A percentile compares a stretch with the other conserved stretches of the same genome.
These are phyloP conservation scores for Leucosporidium yakuticum DNA, from an alignment of 768 basidiomycete genomes.

Conservation along the genomic window DNA sequence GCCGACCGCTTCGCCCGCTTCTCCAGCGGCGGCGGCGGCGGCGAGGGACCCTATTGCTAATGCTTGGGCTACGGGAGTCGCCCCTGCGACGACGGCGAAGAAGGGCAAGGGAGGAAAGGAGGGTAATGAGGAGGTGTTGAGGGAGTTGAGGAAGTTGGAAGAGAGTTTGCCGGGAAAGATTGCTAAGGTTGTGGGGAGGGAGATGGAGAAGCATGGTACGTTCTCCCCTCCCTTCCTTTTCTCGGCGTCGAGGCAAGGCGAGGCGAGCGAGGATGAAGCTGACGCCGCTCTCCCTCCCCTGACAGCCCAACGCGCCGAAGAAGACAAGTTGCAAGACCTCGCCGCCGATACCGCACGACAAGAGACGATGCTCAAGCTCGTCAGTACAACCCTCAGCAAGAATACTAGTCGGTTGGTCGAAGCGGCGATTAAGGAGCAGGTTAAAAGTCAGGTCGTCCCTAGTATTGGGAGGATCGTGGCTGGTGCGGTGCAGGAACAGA, in stretches of 20 bases:
- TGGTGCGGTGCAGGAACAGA: slow-evolving; percentile 67
- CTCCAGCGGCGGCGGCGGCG: neutral
- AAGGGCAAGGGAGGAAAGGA: neutral
- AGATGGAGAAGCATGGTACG: slow-evolving; percentile 85
- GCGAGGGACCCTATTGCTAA: neutral
- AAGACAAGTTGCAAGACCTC: slow-evolving; percentile 69
- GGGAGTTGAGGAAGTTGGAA: slow-evolving; percentile 59
- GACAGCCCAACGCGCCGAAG: slow-evolving; percentile 75
- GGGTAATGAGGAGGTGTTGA: neutral
- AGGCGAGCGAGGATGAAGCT: neutral
- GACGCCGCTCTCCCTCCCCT: neutral
- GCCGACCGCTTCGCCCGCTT: neutral
- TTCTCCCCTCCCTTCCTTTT: too few species aligned
- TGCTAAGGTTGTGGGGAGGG: slow-evolving; percentile 71
- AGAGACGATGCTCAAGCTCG: slow-evolving; percentile 81
- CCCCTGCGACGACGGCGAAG: neutral
- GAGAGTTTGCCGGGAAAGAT: slow-evolving; percentile 70
- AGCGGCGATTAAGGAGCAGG: slow-evolving; percentile 73
- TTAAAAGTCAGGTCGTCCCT: slow-evolving; percentile 75
- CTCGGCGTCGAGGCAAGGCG: too few species aligned
- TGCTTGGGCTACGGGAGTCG: neutral
- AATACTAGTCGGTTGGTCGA: slow-evolving; percentile 85
- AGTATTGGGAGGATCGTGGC: slow-evolving; percentile 76
- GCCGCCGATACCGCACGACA: slow-evolving; percentile 74
- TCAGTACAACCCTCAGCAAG: slow-evolving; percentile 71